Conservation (phyloP, 2,329 filamentous ascomycete species). For the Pseudocercospora eumusae region DNA sequence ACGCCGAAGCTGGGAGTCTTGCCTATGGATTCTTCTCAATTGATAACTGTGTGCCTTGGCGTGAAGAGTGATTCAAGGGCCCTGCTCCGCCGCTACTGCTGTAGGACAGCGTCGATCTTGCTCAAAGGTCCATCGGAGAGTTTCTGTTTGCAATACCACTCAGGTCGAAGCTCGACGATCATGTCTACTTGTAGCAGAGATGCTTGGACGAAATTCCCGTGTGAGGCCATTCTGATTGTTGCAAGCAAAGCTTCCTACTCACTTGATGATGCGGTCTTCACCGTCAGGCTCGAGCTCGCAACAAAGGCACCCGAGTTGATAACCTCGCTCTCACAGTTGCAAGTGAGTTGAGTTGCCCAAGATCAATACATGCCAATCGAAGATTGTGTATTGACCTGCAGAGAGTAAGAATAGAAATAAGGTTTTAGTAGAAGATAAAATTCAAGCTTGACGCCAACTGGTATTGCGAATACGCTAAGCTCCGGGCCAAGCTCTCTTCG, state of each 20-base stretch:
- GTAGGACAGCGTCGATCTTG: not conserved
- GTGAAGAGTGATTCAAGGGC: not conserved
- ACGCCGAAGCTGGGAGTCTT: not conserved
- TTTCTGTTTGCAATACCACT: not conserved
- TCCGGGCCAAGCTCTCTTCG: constrained; percentile 12
- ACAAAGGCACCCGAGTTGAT: too few relatives aligned
- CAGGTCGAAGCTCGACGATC: not conserved
- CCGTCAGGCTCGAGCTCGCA: too few relatives aligned
- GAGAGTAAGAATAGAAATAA: not conserved
- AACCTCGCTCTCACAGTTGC: not conserved
- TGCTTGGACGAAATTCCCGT: not conserved
- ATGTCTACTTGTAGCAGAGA: not conserved
- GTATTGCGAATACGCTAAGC: constrained; percentile 10
- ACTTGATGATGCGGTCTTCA: not conserved
- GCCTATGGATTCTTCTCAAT: not conserved
- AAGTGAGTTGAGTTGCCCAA: not conserved
- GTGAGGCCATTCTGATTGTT: not conserved
- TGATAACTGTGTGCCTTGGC: not conserved
- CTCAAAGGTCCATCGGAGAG: not conserved
- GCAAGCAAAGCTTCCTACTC: not conserved
- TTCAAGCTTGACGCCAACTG: constrained; percentile 1
- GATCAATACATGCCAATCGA: not conserved
- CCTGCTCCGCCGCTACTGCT: not conserved
- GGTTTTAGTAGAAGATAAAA: not conserved
- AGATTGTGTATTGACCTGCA: not conserved